phyloP scores from a whole-genome alignment of 202 grass and related monocot genomes.

The Zoysia matrella region DNA sequence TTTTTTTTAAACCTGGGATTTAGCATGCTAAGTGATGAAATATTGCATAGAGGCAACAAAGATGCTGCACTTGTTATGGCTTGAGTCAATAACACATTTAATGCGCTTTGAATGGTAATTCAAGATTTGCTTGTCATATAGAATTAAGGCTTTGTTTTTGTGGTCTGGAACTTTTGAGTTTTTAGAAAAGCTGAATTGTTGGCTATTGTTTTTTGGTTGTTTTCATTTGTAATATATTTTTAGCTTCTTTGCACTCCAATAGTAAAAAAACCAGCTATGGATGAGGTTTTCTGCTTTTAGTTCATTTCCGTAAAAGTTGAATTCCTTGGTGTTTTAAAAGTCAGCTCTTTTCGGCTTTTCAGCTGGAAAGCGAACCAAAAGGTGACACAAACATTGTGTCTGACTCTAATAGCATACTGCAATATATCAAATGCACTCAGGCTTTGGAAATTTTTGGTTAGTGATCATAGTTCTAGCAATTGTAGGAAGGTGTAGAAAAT shows the following conservation, averaged over 20 bases:
- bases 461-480: not conserved
- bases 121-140: not conserved
- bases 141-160: not conserved
- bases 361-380: too few relatives aligned
- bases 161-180: too few relatives aligned
- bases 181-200: too few relatives aligned
- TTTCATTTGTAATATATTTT: too few relatives aligned
- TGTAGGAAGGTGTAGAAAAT: not conserved
- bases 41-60: conserved; percentile 22
- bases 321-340: too few relatives aligned
- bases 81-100: conserved; percentile 6
- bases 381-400: too few relatives aligned
- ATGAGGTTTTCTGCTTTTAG: too few relatives aligned
- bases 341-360: too few relatives aligned
- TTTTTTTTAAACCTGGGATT: conserved; percentile 12
- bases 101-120: conserved; percentile 21
- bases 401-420: conserved; percentile 1
- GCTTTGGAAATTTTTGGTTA: not conserved
- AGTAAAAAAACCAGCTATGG: too few relatives aligned
- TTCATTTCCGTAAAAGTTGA: too few relatives aligned
- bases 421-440: not conserved
- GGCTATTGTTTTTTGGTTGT: too few relatives aligned
- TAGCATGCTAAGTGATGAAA: conserved; percentile 1
- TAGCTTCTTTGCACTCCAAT: too few relatives aligned
- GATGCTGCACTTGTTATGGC: not conserved